Base-by-base conservation (phyloP, 106 monocot genomes). In the Acorus calamus region DNA sequence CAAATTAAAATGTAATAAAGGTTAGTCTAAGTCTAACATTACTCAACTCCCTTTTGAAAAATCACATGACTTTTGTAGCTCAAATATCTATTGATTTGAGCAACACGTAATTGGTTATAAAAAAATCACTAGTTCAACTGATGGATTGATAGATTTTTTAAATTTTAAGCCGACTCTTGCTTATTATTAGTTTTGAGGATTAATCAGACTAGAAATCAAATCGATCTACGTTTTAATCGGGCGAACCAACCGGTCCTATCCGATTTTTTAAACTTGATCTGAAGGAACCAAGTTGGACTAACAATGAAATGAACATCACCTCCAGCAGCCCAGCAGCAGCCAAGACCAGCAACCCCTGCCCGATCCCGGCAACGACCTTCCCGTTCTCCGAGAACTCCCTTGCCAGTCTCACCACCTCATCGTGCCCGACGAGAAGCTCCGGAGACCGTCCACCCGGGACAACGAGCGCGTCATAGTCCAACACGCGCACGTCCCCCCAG, bases 381-480 rank as follows among this genome's bases (percentile, higher is more conserved):
- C 13, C n/a, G 5, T 46, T 11, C n/a, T 57, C 56, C 2, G 56
- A 13, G 12, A 67, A 56, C 14, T 56, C n/a, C 55, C 46, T 55
- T 45, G 56, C 67, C 56, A 67, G 13, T 7, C 7, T n/a, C 6
- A 67, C n/a, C 44, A 67, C 67, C 56, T 13, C 5, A 2, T 48
- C 13, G 5, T 67, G 46, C 10, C 45, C 46, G 13, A 55, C 56
- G 12, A 67, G 14, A 5, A 56, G 13, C 67, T 67, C 67, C 47
- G 67, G 67, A 43, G 67, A 55, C 10, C 67, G 44, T 5, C 67
- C 67, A 4, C 67, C 56, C 4, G 67, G 56, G 11, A 67, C 12
- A 13, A 67, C 67, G 3, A 67, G 67, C 56, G 46, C 44, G 8
- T 67, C 67, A 13, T 56, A 67, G 56, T 57, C 67, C 3, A 2